Base-by-base conservation (phyloP, 352 stramenopile species). In the Globisporangium radiosum region DNA sequence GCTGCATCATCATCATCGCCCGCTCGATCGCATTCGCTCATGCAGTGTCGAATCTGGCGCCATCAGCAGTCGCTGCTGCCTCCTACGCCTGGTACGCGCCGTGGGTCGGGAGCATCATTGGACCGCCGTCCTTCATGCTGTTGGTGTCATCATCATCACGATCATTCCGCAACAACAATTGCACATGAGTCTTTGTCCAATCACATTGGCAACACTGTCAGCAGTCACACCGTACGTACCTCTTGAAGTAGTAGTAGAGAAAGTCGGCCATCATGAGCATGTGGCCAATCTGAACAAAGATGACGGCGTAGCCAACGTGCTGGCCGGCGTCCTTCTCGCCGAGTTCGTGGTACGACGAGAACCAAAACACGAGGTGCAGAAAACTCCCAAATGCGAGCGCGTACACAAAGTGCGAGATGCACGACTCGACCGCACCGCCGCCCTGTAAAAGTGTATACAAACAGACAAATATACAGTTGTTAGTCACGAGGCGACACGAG, bases 201-300 rank as follows among this genome's bases (percentile, higher is more conserved):
- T 33, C 25, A 33, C 25, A 33, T 33, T 33, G 2, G 25, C 25
- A 33, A 33, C 25, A 33, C 25, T 33, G 25, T 33, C 25, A 33
- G 1, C 25, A 33, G 25, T 33, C 25, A 33, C 25, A 33, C 25
- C 25, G 25, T 33, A 25, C 68, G 45, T 57, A 92, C 81, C 81
- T 94, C 69, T 97, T 95, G 73, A 99, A 97, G 84, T 99, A 99
- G 73, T 99, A 99, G 85, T 98, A 99, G 70, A 99, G 97, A 68
- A 99, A 99, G 74, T 99, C 96, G 37, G 90, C 83, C 96, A 99
- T 99, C 71, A 99, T 93, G 40, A 98, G 77, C 74, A 99, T 95
- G 79, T 99, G 96, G 38, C 96, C 82, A 65, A 99, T 97, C 77
- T 99, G 97, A n/a, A 96, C 83, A 60, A 94, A 94, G 75, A 99